Conservation (phyloP, 116 monocot genomes). For the Trichopus zeylanicus region DNA sequence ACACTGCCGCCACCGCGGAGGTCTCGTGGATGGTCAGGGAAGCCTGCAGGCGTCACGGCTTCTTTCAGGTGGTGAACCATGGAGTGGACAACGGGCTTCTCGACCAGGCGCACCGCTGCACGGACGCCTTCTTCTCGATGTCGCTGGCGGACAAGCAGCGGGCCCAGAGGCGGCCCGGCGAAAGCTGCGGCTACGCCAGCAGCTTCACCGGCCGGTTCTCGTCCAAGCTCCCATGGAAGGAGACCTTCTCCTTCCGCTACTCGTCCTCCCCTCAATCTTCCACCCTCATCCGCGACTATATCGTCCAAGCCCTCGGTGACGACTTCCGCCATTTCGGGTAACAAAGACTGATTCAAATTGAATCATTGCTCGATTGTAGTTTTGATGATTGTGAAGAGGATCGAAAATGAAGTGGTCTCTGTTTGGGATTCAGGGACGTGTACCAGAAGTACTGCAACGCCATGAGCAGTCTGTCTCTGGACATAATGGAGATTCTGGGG, state of each 20-base stretch:
- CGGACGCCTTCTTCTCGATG: slow-evolving; percentile 49
- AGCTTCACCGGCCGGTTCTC: slow-evolving; percentile 71
- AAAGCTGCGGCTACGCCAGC: slow-evolving; percentile 73
- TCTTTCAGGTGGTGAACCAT: slow-evolving; percentile 72
- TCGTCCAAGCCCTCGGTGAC: slow-evolving; percentile 36
- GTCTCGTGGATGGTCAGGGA: slow-evolving; percentile 16
- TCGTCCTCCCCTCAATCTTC: slow-evolving; percentile 12
- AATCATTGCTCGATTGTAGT: no score
- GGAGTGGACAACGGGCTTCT: slow-evolving; percentile 35
- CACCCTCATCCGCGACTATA: slow-evolving; percentile 33
- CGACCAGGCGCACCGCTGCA: slow-evolving; percentile 26
- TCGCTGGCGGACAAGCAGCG: slow-evolving; percentile 46
- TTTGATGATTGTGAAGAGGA: no score
- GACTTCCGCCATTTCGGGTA: slow-evolving; percentile 48
- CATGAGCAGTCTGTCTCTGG: slow-evolving; percentile 21
- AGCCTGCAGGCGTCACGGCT: slow-evolving; percentile 54
- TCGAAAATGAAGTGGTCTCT: no score
- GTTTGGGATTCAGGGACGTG: slow-evolving; percentile 11
- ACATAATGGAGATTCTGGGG: slow-evolving; percentile 33
- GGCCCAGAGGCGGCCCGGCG: slow-evolving; percentile 36
- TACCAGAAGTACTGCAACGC: slow-evolving; percentile 34
- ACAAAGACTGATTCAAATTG: no score
- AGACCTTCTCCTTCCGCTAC: slow-evolving; percentile 71
- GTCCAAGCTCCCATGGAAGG: slow-evolving; percentile 78
- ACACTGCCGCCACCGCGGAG: slow-evolving; percentile 9